phyloP scores from a whole-genome alignment of 179 eudicot species.

The Silene coronaria region DNA sequence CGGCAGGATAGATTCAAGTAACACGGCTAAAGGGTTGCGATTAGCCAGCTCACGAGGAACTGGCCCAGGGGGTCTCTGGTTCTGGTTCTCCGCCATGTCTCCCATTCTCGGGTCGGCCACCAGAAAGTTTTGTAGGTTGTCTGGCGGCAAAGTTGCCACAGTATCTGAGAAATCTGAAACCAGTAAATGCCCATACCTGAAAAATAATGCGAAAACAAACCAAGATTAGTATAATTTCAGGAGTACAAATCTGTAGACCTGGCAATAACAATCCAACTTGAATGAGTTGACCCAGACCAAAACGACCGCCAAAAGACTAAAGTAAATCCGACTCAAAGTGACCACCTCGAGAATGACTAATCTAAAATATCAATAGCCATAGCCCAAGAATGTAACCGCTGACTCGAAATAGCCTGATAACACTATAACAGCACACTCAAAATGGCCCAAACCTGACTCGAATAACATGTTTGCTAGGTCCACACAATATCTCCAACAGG shows the following conservation, averaged over 20 bases:
- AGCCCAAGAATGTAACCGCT: too few relatives aligned
- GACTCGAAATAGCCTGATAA: too few relatives aligned
- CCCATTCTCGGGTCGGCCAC: slow-evolving; percentile 58
- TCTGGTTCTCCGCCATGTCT: slow-evolving; percentile 39
- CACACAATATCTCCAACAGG: neutral
- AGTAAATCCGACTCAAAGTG: neutral
- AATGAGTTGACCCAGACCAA: neutral
- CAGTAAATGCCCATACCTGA: slow-evolving; percentile 71
- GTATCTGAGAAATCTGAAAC: slow-evolving; percentile 92
- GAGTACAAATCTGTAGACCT: slow-evolving; percentile 4
- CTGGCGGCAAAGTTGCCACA: slow-evolving; percentile 85
- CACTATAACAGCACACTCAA: too few relatives aligned
- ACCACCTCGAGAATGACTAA: neutral
- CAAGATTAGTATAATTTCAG: neutral
- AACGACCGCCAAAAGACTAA: neutral
- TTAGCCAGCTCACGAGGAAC: slow-evolving; percentile 60
- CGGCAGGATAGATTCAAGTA: slow-evolving; percentile 82
- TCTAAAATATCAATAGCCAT: too few relatives aligned
- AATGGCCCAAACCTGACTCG: too few relatives aligned
- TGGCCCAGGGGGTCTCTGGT: slow-evolving; percentile 35
- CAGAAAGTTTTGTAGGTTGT: slow-evolving; percentile 75
- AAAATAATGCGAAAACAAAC: slow-evolving; percentile 7
- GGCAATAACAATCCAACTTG: neutral
- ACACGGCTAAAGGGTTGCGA: slow-evolving; percentile 65
- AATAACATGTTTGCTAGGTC: too few relatives aligned